A percentile compares a stretch with the other conserved stretches of the same genome.
Conservation (phyloP, 83 land plant species). For the Thuja plicata region DNA sequence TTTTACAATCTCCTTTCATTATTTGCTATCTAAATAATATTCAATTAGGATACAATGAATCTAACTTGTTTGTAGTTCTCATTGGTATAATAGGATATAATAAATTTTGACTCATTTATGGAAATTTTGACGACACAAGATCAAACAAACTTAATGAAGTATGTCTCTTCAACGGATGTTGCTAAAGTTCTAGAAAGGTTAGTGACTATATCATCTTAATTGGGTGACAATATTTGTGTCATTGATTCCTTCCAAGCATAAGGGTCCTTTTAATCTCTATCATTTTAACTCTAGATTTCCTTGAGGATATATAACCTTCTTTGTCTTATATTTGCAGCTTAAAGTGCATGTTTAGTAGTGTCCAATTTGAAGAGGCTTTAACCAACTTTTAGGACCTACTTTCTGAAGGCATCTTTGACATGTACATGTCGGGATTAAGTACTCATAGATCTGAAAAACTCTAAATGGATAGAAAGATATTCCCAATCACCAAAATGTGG, state of each 20-base stretch:
- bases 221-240: background rate
- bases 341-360: slow-evolving; percentile 60
- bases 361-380: slow-evolving; percentile 67
- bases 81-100: slow-evolving; percentile 26
- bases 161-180: slow-evolving; percentile 60
- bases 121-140: slow-evolving; percentile 67
- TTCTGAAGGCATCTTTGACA: slow-evolving; percentile 74
- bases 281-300: background rate
- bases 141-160: slow-evolving; percentile 58
- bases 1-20: background rate
- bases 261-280: background rate
- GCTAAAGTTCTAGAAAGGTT: slow-evolving; percentile 49
- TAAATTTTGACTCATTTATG: slow-evolving; percentile 63
- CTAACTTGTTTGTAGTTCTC: slow-evolving; percentile 13
- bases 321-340: slow-evolving; percentile 49
- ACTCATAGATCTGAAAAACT: slow-evolving; percentile 39
- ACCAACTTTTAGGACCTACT: slow-evolving; percentile 69
- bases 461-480: slow-evolving; percentile 75
- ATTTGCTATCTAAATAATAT: background rate
- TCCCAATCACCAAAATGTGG: slow-evolving; percentile 15
- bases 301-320: slow-evolving; percentile 10
- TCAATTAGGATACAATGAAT: slow-evolving; percentile 37
- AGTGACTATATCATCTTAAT: background rate
- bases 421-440: slow-evolving; percentile 35
- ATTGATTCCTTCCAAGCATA: background rate